These are phyloP conservation scores for Ramaria sp. DNA, from an alignment of 768 basidiomycete species.

Conservation along the genomic window DNA sequence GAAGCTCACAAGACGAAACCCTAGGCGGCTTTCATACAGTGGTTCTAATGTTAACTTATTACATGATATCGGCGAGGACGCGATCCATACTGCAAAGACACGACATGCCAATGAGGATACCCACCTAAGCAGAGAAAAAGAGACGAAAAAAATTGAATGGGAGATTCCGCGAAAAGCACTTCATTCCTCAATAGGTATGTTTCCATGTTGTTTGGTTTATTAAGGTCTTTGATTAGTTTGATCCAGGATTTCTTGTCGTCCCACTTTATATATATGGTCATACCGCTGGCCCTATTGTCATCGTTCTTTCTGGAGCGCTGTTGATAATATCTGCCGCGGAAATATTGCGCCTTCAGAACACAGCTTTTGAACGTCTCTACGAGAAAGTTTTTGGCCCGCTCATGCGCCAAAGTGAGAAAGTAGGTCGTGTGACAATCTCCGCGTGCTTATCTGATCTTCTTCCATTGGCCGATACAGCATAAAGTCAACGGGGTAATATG, in stretches of 20 bases:
- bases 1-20: constrained; percentile 6
- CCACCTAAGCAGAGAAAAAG: background rate
- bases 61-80: constrained; percentile 8
- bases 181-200: constrained; percentile 77
- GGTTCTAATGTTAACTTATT: constrained; percentile 3
- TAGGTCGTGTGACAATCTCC: constrained; percentile 20
- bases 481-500: constrained; percentile 79
- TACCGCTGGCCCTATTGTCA: constrained; percentile 40
- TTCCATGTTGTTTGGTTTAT: background rate
- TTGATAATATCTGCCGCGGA: constrained; percentile 65
- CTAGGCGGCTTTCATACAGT: constrained; percentile 8
- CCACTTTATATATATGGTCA: constrained; percentile 43
- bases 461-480: constrained; percentile 27
- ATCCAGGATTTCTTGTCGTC: constrained; percentile 51
- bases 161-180: constrained; percentile 84
- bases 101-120: background rate
- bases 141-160: constrained; percentile 47
- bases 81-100: background rate
- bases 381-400: constrained; percentile 67
- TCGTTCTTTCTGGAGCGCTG: constrained; percentile 54
- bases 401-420: constrained; percentile 85
- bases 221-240: background rate
- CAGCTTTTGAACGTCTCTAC: constrained; percentile 56
- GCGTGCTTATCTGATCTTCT: background rate
- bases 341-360: constrained; percentile 55